Base-by-base conservation (phyloP, 352 stramenopile species). In the Phytophthora vignae region DNA sequence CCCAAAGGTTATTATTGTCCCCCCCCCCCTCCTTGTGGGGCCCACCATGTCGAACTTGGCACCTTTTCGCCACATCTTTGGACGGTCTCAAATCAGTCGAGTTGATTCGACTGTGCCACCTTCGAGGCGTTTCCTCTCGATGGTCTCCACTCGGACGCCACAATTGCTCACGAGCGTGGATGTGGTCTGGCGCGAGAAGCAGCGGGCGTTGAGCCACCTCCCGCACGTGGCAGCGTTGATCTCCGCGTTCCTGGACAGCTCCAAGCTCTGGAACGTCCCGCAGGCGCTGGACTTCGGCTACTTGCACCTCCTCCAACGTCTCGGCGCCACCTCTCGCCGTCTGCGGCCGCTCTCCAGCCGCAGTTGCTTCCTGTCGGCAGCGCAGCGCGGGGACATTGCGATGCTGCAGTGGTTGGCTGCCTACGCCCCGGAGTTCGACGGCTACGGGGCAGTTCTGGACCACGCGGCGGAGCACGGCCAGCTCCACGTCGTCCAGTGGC, bases 391-490 rank as follows among this genome's bases (percentile, higher is more conserved):
- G 22, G 55, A 77, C 22, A 55, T 81, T 27, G 12, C 48, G 25
- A 22, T 76, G 25, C 9, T 81, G 44, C 64, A 73, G 40, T 81
- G 74, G 70, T n/a, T 78, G 46, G 38, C 58, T 38, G 52, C 54
- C 5, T 78, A 75, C 33, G 73, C 75, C 31, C 64, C 64, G 0
- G 53, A 36, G 2, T 72, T 76, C 27, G 55, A 69, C 27, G 36
- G 42, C 15, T 68, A 73, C 3, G 55, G 48, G 4, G 60, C 44
- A 38, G 73, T 78, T 12, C 15, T 83, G 29, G 73, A 81, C 22
- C 69, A 77, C 21, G 73, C 76, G 7, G 76, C 76, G 7, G 67
- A 76, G 44, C 71, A 76, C 15, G 74, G 77, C 6, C 74, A 79
- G 55, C 57, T 82, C 4, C 40, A 63, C 33, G 60, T 77, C 25